These are phyloP conservation scores for Raddia distichophylla DNA, from an alignment of 176 grass and related monocot species.

Conservation along the genomic window DNA sequence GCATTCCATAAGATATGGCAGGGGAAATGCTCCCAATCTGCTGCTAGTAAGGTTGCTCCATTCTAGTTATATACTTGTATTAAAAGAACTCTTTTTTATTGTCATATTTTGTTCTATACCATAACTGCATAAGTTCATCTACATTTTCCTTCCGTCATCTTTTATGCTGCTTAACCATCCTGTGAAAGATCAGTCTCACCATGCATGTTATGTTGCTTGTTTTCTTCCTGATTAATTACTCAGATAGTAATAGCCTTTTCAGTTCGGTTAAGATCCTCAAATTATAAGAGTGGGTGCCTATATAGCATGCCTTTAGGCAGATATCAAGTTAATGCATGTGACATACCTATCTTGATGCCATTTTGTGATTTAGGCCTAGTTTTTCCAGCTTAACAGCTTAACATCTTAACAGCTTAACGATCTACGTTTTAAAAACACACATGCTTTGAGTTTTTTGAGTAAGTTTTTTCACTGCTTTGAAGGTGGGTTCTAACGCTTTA, in stretches of 20 bases:
- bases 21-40: slow-evolving; percentile 70
- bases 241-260: not conserved
- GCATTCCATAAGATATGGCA: slow-evolving; percentile 89
- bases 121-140: slow-evolving; percentile 32
- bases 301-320: not conserved
- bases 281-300: not conserved
- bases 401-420: too few species aligned
- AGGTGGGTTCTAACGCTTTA: too few species aligned
- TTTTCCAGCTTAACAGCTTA: too few species aligned
- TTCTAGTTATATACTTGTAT: slow-evolving; percentile 10
- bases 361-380: not conserved
- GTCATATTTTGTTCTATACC: slow-evolving; percentile 19
- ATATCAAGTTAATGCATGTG: slow-evolving; percentile 18
- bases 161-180: slow-evolving; percentile 37
- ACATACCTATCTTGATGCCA: not conserved
- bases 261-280: not conserved
- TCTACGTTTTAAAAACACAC: too few species aligned
- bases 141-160: slow-evolving; percentile 9
- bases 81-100: slow-evolving; percentile 24
- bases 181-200: not conserved
- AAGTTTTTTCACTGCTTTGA: too few species aligned
- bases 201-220: slow-evolving; percentile 12
- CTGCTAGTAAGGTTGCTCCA: slow-evolving; percentile 80
- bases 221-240: slow-evolving; percentile 3
- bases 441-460: too few species aligned